Evolutionary conservation across 805 yeast species (phyloP).

Genomic region (Suhomyces xylopsoci): DNA sequence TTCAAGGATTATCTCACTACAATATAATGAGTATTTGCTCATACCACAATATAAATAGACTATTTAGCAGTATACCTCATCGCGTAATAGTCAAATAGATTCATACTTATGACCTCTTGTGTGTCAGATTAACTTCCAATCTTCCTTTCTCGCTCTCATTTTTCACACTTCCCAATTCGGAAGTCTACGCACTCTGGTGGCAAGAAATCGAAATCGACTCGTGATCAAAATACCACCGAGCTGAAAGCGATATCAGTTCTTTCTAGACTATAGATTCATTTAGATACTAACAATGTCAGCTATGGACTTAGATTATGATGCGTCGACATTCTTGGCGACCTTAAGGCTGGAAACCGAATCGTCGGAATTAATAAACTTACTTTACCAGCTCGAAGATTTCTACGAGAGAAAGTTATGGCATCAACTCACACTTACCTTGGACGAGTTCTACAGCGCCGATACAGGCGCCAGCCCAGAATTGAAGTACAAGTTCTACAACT

Average conservation of each 20-base stretch:
- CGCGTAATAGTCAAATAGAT: not conserved
- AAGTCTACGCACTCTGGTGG: constrained; percentile 8
- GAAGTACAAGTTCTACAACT: constrained; percentile 64
- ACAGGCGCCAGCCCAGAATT: constrained; percentile 43
- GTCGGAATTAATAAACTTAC: constrained; percentile 55
- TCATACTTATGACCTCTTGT: not conserved
- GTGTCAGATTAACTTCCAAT: too few relatives aligned
- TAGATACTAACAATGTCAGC: constrained; percentile 20
- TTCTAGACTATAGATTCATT: not conserved
- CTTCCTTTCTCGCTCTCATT: not conserved
- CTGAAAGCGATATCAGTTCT: not conserved
- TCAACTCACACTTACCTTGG: constrained; percentile 74
- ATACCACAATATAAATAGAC: not conserved
- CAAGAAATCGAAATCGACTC: constrained; percentile 1
- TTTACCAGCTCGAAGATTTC: constrained; percentile 73
- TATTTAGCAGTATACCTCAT: not conserved
- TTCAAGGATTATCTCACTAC: constrained; percentile 19
- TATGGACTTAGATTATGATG: constrained; percentile 42
- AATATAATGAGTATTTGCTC: not conserved
- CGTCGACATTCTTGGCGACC: constrained; percentile 49
- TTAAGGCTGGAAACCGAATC: constrained; percentile 63
- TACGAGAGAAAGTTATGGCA: constrained; percentile 94
- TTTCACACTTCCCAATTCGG: constrained; percentile 6
- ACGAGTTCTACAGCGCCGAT: constrained; percentile 48
- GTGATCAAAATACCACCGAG: not conserved